A percentile compares a stretch with the other conserved stretches of the same genome.
Evolutionary conservation across 2,329 filamentous ascomycete species (phyloP).

Genomic region (Didymosphaeria variabile): DNA sequence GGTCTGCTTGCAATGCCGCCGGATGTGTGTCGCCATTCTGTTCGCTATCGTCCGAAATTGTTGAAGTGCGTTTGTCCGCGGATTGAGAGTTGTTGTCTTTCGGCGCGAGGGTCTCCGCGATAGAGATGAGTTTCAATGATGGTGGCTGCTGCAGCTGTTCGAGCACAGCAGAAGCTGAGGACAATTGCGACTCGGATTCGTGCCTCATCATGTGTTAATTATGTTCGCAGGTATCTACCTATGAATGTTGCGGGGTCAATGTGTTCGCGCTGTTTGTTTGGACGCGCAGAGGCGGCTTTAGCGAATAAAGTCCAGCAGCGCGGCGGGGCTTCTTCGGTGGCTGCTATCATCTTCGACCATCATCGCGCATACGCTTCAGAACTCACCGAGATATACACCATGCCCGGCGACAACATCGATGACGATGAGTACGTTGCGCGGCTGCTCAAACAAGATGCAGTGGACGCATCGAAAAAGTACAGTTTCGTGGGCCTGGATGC

Average conservation of each 20-base stretch:
- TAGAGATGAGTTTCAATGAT: constrained; percentile 74
- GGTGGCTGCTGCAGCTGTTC: constrained; percentile 67
- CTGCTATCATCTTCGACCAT: constrained; percentile 11
- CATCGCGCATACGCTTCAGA: constrained; percentile 5
- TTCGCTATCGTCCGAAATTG: constrained; percentile 75
- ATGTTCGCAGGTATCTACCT: constrained; percentile 19
- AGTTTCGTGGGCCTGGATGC: constrained; percentile 78
- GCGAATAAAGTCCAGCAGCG: not conserved
- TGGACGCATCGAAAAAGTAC: constrained; percentile 75
- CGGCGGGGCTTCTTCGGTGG: not conserved
- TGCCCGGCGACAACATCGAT: constrained; percentile 33
- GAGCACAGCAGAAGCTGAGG: constrained; percentile 52
- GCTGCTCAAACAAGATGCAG: constrained; percentile 82
- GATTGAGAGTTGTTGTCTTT: constrained; percentile 53
- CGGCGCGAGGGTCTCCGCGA: constrained; percentile 77
- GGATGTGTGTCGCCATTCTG: constrained; percentile 71
- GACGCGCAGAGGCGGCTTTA: not conserved
- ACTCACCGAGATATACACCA: constrained; percentile 18
- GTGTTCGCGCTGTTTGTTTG: constrained; percentile 2
- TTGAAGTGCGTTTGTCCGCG: constrained; percentile 54
- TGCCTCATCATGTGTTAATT: constrained; percentile 33
- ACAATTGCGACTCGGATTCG: constrained; percentile 31
- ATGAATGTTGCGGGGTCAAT: constrained; percentile 26
- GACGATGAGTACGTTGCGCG: constrained; percentile 82
- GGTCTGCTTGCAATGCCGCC: constrained; percentile 80